Base-by-base conservation (phyloP, 2,329 filamentous ascomycete genomes). In the Neofusicoccum parvum region DNA sequence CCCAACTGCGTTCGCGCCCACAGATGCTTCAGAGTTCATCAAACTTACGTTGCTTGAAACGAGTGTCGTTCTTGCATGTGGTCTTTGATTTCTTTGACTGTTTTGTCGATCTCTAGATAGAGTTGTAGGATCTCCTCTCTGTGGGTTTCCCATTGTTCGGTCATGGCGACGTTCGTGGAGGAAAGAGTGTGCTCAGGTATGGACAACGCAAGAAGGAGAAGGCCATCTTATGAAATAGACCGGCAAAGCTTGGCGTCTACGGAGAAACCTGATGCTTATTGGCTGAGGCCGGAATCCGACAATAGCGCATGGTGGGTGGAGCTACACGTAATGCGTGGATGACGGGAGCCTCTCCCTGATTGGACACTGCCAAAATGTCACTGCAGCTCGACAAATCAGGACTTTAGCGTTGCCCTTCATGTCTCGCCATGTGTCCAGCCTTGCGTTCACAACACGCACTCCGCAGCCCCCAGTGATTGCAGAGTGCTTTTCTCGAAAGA, bases 161-260 rank as follows among this genome's bases (percentile, higher is more conserved):
- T 20, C 51, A 54, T 54, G 51, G 15, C n/a, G 15, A 15, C 45
- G 51, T 20, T 54, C 20, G 37, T 11, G 5, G 23, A 17, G 34
- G 17, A 23, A 5, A 79, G 32, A 34, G 32, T 37, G 51, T 54
- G 51, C 15, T 32, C 2, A 14, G 23, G 1, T 12, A 32, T 27
- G 46, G 46, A 23, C 11, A 9, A 23, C 36, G 45, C 1, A 49
- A 12, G 23, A 7, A 27, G 46, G 46, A 14, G 11, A 15, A 50
- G 14, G 23, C 9, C 12, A 20, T 34, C 11, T 36, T 50, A 32
- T 32, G 27, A 49, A 49, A 49, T 49, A n/a, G 11, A 49, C 20
- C 2, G 20, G 6, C 27, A 32, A 32, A 32, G 27, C 27, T 32
- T 32, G 27, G 27, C 27, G 27, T 32, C 5, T 7, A 32, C 27